Evolutionary conservation across 257 asterid species (phyloP).

Genomic region (Gentiana straminea): DNA sequence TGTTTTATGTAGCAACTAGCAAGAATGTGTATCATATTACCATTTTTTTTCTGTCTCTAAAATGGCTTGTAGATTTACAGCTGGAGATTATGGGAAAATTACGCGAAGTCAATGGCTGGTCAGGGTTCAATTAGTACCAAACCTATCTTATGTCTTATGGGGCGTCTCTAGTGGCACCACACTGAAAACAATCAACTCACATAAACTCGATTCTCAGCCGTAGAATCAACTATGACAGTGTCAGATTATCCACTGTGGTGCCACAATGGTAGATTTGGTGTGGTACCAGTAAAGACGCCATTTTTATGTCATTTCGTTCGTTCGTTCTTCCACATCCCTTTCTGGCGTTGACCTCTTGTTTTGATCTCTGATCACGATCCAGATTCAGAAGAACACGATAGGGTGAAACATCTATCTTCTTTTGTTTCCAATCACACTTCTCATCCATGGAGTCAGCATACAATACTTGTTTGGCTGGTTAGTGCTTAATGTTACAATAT

Average conservation of each 20-base stretch:
- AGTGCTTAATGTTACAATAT: slow-evolving; percentile 4
- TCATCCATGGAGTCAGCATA: slow-evolving; percentile 90
- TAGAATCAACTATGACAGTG: no score
- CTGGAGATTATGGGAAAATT: slow-evolving; percentile 89
- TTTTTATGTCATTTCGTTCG: background rate
- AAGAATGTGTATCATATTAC: background rate
- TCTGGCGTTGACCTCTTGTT: background rate
- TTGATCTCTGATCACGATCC: slow-evolving; percentile 5
- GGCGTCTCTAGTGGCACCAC: no score
- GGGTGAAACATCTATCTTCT: slow-evolving; percentile 52
- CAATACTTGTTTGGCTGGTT: slow-evolving; percentile 94
- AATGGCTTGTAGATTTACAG: slow-evolving; percentile 52
- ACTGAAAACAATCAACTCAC: no score
- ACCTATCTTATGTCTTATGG: slow-evolving; percentile 1
- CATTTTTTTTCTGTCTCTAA: background rate
- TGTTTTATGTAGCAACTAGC: no score
- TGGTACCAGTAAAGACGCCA: no score
- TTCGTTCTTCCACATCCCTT: background rate
- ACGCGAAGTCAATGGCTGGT: slow-evolving; percentile 71
- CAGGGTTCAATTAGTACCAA: slow-evolving; percentile 42
- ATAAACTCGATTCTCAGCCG: no score
- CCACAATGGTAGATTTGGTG: no score
- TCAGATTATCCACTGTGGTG: no score
- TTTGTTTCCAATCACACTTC: slow-evolving; percentile 61
- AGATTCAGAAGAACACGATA: slow-evolving; percentile 36